Conservation (phyloP, 352 stramenopile species). For the Phytophthora fragariae region DNA sequence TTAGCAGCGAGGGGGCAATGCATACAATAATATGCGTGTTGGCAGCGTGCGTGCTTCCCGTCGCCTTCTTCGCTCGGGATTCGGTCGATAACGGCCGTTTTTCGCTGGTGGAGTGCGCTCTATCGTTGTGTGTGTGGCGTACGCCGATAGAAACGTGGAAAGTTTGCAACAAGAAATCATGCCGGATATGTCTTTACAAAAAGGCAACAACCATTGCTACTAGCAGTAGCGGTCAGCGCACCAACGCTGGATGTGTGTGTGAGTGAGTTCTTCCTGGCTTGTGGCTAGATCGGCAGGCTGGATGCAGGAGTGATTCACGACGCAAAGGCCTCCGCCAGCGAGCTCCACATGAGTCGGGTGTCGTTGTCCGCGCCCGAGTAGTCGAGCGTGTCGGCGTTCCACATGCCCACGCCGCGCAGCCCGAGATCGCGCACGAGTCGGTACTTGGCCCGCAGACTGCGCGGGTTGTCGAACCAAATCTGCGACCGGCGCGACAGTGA, state of each 20-base stretch:
- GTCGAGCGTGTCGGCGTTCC: slow-evolving; percentile 82
- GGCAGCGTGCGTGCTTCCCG: slow-evolving; percentile 18
- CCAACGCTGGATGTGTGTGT: no score
- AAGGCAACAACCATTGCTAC: not conserved
- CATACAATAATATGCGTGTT: slow-evolving; percentile 12
- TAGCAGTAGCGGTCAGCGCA: not conserved
- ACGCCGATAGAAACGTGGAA: slow-evolving; percentile 38
- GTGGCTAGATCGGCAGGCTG: not conserved
- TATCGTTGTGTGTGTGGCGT: slow-evolving; percentile 2
- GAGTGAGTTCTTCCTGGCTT: not conserved
- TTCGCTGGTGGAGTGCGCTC: slow-evolving; percentile 1
- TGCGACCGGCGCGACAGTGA: slow-evolving; percentile 37
- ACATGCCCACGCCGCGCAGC: slow-evolving; percentile 81
- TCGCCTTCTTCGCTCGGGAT: slow-evolving; percentile 12
- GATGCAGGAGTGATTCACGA: slow-evolving; percentile 7
- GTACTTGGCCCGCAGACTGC: slow-evolving; percentile 69
- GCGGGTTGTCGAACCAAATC: slow-evolving; percentile 81
- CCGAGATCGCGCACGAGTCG: slow-evolving; percentile 51
- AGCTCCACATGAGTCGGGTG: slow-evolving; percentile 62
- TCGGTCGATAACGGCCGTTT: slow-evolving; percentile 29
- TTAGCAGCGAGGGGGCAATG: not conserved
- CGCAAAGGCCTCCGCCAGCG: slow-evolving; percentile 45
- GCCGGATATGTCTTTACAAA: slow-evolving; percentile 29
- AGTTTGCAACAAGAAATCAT: slow-evolving; percentile 37
- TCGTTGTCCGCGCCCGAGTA: slow-evolving; percentile 52